Evolutionary conservation across 495 filamentous ascomycete species (phyloP).

Genomic region (Xylaria castorea): DNA sequence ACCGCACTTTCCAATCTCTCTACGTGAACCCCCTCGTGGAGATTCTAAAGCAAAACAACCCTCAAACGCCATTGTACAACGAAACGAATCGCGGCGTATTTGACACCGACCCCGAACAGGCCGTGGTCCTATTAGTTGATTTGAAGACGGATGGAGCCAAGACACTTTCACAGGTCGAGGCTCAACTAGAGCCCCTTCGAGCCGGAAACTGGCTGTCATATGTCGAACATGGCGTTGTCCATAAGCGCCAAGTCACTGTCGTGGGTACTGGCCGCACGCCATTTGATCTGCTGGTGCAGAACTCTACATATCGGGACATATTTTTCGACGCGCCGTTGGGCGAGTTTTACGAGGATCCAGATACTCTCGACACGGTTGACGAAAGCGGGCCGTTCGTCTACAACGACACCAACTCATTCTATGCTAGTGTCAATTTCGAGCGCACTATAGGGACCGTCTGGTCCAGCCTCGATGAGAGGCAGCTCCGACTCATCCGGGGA

Average conservation of each 20-base stretch:
- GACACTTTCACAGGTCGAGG: constrained; percentile 63
- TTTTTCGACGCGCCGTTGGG: constrained; percentile 72
- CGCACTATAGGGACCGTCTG: constrained; percentile 55
- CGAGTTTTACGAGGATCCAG: constrained; percentile 47
- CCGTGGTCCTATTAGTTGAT: constrained; percentile 75
- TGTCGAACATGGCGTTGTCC: constrained; percentile 58
- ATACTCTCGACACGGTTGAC: constrained; percentile 17
- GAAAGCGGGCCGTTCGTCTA: constrained; percentile 39
- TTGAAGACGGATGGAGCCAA: constrained; percentile 63
- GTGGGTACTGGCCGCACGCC: constrained; percentile 82
- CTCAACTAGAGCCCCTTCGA: constrained; percentile 70
- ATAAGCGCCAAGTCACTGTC: constrained; percentile 70
- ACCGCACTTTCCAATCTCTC: constrained; percentile 65
- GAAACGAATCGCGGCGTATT: constrained; percentile 64
- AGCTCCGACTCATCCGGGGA: constrained; percentile 65
- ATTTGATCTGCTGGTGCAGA: constrained; percentile 61
- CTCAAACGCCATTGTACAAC: constrained; percentile 51
- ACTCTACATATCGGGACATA: constrained; percentile 62
- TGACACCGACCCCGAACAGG: constrained; percentile 62
- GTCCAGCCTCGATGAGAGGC: constrained; percentile 52
- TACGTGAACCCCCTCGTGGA: constrained; percentile 70
- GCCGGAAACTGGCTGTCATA: constrained; percentile 65
- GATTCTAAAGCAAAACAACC: constrained; percentile 63
- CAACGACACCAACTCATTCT: constrained; percentile 59
- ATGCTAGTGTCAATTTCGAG: constrained; percentile 59